These are phyloP conservation scores for Heliamphora exappendiculata DNA, from an alignment of 148 eudicot species.

Conservation along the genomic window DNA sequence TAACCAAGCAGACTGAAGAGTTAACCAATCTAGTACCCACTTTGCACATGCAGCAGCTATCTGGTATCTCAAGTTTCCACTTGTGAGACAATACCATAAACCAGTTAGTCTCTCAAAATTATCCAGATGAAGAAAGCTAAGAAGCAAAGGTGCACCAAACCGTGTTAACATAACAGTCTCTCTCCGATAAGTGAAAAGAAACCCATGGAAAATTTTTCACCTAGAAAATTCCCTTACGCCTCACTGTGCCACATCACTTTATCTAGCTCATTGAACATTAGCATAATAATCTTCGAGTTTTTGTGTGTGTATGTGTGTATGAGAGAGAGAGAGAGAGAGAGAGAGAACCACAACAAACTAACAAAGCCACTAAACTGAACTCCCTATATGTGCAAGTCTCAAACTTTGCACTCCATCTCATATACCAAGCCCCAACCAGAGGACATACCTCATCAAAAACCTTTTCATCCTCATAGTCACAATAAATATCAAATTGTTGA, in stretches of 20 bases:
- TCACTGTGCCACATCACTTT: neutral
- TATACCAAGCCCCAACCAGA: neutral
- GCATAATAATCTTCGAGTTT: neutral
- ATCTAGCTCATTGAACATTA: neutral
- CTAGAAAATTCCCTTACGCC: neutral
- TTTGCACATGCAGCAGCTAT: neutral
- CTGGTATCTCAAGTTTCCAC: neutral
- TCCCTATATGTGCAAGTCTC: neutral
- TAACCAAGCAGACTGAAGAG: neutral
- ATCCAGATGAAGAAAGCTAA: neutral
- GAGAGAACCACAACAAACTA: neutral
- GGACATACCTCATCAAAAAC: neutral
- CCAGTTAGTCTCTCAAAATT: neutral
- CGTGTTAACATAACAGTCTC: neutral
- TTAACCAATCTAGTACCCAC: neutral
- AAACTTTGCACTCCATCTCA: neutral
- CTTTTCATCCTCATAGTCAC: neutral
- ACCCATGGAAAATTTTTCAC: neutral
- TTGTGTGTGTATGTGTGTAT: too few relatives aligned
- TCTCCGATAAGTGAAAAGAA: neutral
- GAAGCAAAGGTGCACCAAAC: neutral
- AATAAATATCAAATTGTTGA: neutral
- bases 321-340: neutral
- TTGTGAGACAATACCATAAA: neutral
- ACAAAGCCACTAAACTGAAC: neutral